Evolutionary conservation across 106 monocot genomes (phyloP), one percentile per base, ranked within the genome.

Genomic region (Ottelia alismoides): DNA sequence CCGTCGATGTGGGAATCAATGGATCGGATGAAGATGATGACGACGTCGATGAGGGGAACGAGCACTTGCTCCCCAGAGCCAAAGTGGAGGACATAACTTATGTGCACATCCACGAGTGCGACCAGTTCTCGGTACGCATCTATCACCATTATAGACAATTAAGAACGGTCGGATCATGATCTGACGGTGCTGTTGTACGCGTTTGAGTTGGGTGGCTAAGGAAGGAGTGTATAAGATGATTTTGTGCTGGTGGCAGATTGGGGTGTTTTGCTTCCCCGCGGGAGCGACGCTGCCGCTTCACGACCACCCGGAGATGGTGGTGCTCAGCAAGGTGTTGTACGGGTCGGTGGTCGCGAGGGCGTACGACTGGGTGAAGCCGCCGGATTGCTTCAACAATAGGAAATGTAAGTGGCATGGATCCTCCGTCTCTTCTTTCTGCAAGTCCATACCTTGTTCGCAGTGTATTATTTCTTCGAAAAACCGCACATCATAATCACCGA

Each of bases 241-340:
- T 12, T 35, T 35, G 5, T 12, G 5, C 35, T 35, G 35, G 35
- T 35, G 35, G 20, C 58, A 79, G 78, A 70, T 79, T 27, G 78
- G 78, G 1, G 63, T 79, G n/a, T 79, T 79, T 57, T 79, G 78
- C 47, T 69, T 79, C 50, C 78, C 78, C 0, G 57, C 67, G 18
- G 62, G 53, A 45, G 69, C 74, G 17, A 62, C 11, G 3, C 43
- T 79, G 16, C 78, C 78, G 1, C 49, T 79, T 3, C 78, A 79
- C 49, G 67, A 79, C 22, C 78, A 79, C 49, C 78, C 78, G 32
- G 68, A 52, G n/a, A 79, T 79, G 78, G 59, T 63, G 2, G 78
- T 79, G 4, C 63, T 79, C 20, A 69, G 70, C 65, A 74, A 68
- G 53, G 52, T 79, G 1, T 40, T 79, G 6, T 79, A 68, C 23